Conservation (phyloP, 768 basidiomycete genomes). For the Suillus hirtellus region DNA sequence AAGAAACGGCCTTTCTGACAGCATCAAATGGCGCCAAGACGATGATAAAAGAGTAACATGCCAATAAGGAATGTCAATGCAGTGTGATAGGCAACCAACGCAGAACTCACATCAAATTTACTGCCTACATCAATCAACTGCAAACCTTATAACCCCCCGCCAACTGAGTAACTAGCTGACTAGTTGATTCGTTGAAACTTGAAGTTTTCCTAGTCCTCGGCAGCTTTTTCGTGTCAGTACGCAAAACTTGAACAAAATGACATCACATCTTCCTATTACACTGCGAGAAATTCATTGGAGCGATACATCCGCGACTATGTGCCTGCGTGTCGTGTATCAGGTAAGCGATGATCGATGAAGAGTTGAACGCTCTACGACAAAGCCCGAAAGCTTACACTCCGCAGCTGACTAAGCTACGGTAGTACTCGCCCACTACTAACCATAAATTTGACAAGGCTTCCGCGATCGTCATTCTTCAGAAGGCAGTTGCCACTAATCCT, state of each 20-base stretch:
- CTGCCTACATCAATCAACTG: neutral
- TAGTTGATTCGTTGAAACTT: neutral
- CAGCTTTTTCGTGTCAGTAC: neutral
- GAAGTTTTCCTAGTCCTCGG: neutral
- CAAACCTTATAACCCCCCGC: neutral
- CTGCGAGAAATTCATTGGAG: neutral
- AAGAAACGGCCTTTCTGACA: neutral
- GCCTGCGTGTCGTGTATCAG: neutral
- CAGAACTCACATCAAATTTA: neutral
- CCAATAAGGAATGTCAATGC: neutral
- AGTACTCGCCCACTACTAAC: too few species aligned
- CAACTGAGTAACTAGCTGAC: neutral
- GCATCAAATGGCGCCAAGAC: neutral
- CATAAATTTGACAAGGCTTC: too few species aligned
- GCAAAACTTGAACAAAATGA: neutral
- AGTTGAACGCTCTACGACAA: too few species aligned
- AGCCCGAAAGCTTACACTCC: neutral
- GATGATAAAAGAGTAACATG: neutral
- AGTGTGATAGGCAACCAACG: neutral
- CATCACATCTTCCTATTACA: neutral
- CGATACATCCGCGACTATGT: neutral
- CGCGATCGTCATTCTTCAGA: too few species aligned
- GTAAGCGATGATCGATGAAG: too few species aligned
- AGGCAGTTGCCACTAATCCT: too few species aligned
- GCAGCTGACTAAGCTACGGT: neutral